Percentiles rank a stretch among this genome's conserved stretches.
Conservation (phyloP, 345 rosid genomes). For the Linum usitatissimum region DNA sequence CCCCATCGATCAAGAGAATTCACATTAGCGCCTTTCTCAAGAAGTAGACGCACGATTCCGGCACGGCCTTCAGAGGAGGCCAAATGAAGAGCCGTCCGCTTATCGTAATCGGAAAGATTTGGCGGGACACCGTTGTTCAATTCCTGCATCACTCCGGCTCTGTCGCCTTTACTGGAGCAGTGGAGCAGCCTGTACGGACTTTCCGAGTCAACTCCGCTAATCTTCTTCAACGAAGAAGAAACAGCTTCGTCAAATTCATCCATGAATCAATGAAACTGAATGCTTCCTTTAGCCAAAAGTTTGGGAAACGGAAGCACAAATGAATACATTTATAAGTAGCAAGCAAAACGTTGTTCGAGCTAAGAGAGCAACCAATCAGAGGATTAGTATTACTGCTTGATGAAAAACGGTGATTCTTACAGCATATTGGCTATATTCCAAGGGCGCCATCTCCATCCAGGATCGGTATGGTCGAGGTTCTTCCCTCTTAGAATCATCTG, state of each 20-base stretch:
- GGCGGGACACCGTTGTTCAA: conserved; percentile 39
- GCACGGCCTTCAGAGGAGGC: conserved; percentile 53
- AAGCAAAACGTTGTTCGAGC: conserved; percentile 5
- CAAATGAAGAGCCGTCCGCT: conserved; percentile 60
- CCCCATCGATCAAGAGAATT: conserved; percentile 54
- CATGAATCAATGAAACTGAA: conserved; percentile 12
- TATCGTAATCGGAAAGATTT: conserved; percentile 44
- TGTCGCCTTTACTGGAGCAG: conserved; percentile 45
- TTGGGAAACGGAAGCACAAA: background rate
- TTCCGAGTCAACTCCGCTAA: conserved; percentile 19
- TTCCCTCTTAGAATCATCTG: background rate
- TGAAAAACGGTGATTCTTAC: conserved; percentile 2
- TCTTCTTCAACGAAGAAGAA: conserved; percentile 11
- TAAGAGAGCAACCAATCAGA: conserved; percentile 7
- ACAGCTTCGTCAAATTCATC: conserved; percentile 17
- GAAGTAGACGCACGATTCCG: conserved; percentile 40
- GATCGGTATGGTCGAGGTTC: conserved; percentile 16
- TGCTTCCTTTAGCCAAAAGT: background rate
- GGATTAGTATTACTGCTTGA: background rate
- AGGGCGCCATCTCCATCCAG: conserved; percentile 9
- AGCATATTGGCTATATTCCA: conserved; percentile 11
- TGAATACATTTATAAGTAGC: background rate
- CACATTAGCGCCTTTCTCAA: conserved; percentile 48
- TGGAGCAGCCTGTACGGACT: conserved; percentile 40
- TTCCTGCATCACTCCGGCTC: conserved; percentile 41